These are phyloP conservation scores for Athelia psychrophila DNA, from an alignment of 1,284 basidiomycete genomes.

Conservation along the genomic window DNA sequence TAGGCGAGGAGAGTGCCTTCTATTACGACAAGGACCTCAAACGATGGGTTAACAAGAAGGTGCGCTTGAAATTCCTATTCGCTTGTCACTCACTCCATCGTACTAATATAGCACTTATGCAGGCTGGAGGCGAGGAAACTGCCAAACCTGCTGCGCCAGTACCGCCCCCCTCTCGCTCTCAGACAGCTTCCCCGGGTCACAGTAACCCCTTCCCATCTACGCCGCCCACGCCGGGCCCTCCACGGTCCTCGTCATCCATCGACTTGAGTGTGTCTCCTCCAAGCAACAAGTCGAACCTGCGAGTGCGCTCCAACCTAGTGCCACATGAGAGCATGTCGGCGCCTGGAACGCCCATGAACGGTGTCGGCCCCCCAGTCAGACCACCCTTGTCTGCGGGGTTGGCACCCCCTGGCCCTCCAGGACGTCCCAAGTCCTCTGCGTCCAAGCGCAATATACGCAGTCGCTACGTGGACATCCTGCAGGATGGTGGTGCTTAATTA, in stretches of 20 bases:
- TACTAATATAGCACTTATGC: conserved; percentile 6
- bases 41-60: conserved; percentile 96
- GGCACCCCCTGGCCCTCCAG: conserved; percentile 30
- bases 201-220: conserved; percentile 27
- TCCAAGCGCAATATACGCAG: conserved; percentile 55
- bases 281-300: conserved; percentile 28
- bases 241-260: conserved; percentile 43
- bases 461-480: conserved; percentile 65
- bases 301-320: conserved; percentile 45
- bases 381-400: conserved; percentile 17
- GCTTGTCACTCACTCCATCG: background rate
- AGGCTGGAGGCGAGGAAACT: conserved; percentile 54
- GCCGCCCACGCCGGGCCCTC: conserved; percentile 32
- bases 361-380: conserved; percentile 4
- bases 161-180: conserved; percentile 58
- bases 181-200: conserved; percentile 73
- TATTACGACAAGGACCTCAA: conserved; percentile 95
- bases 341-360: conserved; percentile 24
- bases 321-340: conserved; percentile 31
- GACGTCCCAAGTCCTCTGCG: conserved; percentile 38
- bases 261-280: conserved; percentile 36
- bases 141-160: conserved; percentile 42
- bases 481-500: conserved; percentile 28
- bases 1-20: conserved; percentile 91
- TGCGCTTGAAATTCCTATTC: conserved; percentile 29